A percentile compares a stretch with the other conserved stretches of the same genome.
phyloP scores from a whole-genome alignment of 768 basidiomycete genomes.

The Chalciporus piperatus region DNA sequence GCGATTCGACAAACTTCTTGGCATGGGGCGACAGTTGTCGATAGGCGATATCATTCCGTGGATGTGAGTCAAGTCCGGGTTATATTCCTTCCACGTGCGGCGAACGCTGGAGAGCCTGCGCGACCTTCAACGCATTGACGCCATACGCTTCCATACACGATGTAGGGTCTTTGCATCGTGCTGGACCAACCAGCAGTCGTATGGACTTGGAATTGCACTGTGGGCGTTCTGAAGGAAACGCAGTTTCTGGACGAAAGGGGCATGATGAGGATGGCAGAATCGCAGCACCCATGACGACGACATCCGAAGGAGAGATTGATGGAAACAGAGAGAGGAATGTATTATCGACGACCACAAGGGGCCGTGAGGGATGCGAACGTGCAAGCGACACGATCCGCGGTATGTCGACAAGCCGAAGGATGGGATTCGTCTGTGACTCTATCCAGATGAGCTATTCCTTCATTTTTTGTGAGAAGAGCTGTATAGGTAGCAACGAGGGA shows the following conservation, averaged over 20 bases:
- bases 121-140: slow-evolving; percentile 74
- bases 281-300: slow-evolving; percentile 85
- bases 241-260: slow-evolving; percentile 50
- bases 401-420: slow-evolving; percentile 83
- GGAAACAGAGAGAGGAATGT: slow-evolving; percentile 94
- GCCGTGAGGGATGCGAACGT: slow-evolving; percentile 56
- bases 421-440: slow-evolving; percentile 94
- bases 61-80: slow-evolving; percentile 72
- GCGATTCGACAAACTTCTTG: slow-evolving; percentile 51
- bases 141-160: slow-evolving; percentile 84
- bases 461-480: too few relatives aligned
- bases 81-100: slow-evolving; percentile 76
- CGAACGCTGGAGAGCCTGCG: slow-evolving; percentile 51
- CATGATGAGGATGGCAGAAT: slow-evolving; percentile 62
- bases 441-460: slow-evolving; percentile 82
- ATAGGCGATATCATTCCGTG: slow-evolving; percentile 64
- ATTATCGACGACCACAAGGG: slow-evolving; percentile 88
- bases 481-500: background rate
- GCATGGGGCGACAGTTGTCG: slow-evolving; percentile 67
- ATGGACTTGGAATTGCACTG: slow-evolving; percentile 80
- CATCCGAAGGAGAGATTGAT: slow-evolving; percentile 81
- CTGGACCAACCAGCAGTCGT: slow-evolving; percentile 89
- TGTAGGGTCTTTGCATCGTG: slow-evolving; percentile 90
- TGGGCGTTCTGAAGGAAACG: slow-evolving; percentile 90
- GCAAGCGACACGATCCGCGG: slow-evolving; percentile 64